Conservation (phyloP, 345 rosid genomes). For the Dimocarpus longan region DNA sequence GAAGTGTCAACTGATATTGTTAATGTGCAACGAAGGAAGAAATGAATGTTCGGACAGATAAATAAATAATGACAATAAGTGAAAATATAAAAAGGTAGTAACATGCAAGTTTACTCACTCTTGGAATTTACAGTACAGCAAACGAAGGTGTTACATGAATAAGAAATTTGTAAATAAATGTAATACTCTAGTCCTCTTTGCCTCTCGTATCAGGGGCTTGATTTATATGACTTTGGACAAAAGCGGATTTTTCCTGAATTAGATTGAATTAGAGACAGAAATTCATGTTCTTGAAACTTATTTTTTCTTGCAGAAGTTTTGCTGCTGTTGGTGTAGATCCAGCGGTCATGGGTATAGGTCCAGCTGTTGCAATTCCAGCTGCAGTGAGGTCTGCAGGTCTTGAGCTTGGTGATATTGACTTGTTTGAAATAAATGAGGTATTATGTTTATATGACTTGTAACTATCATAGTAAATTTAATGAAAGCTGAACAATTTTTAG, state of each 20-base stretch:
- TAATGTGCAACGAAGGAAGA: too few species aligned
- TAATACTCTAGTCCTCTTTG: not conserved
- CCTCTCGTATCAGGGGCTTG: not conserved
- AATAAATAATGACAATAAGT: not conserved
- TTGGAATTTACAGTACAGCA: constrained; percentile 6
- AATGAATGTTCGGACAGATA: too few species aligned
- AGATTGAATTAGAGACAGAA: not conserved
- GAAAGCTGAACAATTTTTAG: not conserved
- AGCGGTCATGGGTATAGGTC: constrained; percentile 93
- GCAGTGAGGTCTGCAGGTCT: constrained; percentile 86
- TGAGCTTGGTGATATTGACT: constrained; percentile 60
- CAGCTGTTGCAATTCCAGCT: constrained; percentile 92
- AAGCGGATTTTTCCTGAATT: not conserved
- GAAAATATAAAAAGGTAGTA: not conserved
- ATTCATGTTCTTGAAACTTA: not conserved
- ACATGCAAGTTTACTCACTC: not conserved
- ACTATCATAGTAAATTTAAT: not conserved
- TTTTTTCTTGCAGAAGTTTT: constrained; percentile 70
- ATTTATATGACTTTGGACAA: not conserved
- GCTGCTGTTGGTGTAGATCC: constrained; percentile 97
- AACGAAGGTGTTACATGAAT: not conserved
- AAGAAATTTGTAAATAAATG: not conserved
- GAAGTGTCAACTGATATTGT: too few species aligned
- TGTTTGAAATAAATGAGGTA: constrained; percentile 97
- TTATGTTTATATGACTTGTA: not conserved